A percentile compares a stretch with the other conserved stretches of the same genome.
These are phyloP conservation scores for Mycena capillaripes DNA, from an alignment of 768 basidiomycete genomes.

Conservation along the genomic window DNA sequence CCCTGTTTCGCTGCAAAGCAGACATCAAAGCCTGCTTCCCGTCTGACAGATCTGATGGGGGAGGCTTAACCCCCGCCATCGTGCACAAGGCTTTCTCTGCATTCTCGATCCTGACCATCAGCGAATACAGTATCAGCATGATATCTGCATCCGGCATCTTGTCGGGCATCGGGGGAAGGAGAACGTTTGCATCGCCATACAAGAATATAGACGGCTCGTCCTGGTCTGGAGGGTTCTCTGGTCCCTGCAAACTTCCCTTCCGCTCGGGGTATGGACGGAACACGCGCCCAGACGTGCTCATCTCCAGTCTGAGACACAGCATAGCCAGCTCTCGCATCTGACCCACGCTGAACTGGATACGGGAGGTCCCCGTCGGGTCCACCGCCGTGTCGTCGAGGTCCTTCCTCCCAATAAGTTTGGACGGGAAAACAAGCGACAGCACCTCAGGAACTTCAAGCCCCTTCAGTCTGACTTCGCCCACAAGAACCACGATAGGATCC, in stretches of 20 bases:
- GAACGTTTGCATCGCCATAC: constrained; percentile 50
- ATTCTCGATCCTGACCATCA: constrained; percentile 85
- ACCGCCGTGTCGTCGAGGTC: constrained; percentile 58
- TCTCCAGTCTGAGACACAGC: constrained; percentile 85
- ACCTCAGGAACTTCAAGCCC: constrained; percentile 93
- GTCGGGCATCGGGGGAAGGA: constrained; percentile 79
- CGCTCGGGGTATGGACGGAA: constrained; percentile 64
- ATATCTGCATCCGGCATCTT: constrained; percentile 82
- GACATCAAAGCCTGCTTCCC: constrained; percentile 46
- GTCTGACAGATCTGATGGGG: constrained; percentile 42
- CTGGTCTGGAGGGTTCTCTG: constrained; percentile 11
- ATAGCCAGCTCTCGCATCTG: constrained; percentile 82
- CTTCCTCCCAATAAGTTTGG: constrained; percentile 77
- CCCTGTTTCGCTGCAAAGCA: constrained; percentile 52
- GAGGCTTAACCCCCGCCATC: constrained; percentile 39
- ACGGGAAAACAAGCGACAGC: constrained; percentile 88
- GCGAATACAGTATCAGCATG: constrained; percentile 80
- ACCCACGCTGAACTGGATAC: constrained; percentile 73
- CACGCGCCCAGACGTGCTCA: constrained; percentile 72
- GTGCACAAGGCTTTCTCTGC: constrained; percentile 58
- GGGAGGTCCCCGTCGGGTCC: constrained; percentile 50
- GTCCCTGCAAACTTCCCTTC: constrained; percentile 57
- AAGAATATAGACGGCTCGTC: constrained; percentile 51
- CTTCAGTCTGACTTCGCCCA: constrained; percentile 94
- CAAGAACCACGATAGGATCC: constrained; percentile 74